Evolutionary conservation across 164 flowering plant species (phyloP), one percentile per base, ranked within the genome.

Genomic region (Tetrastigma voinierianum): DNA sequence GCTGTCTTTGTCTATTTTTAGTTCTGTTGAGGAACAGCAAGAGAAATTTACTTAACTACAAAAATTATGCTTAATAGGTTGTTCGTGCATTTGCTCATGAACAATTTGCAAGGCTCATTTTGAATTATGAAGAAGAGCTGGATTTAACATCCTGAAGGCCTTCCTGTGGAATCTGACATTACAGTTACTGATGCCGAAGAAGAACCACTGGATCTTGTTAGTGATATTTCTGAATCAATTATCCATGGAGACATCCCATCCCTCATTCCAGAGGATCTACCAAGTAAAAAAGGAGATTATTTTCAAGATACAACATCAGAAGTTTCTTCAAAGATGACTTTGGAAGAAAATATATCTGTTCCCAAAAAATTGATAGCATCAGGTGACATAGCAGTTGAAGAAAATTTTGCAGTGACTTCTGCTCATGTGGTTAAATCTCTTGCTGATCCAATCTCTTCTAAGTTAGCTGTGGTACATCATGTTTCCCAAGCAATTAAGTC

Each of bases 401-500:
- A 78, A 59, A 71, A 51, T 59, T 59, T 77, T 24, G 69, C 74
- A 16, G 74, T 83, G 24, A 14, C 74, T 44, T 40, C 82, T 19
- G 51, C 79, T 20, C 77, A 67, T 53, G 61, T 80, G 21, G 80
- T 83, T 61, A 80, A 86, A 69, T 75, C 85, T 59, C 81, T 83
- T 57, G 68, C 84, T 71, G 94, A 90, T 82, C 96, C 96, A 47
- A 80, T 91, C 64, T 85, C 93, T 61, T 81, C 97, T 18, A 95
- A 86, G 72, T 78, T 95, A 59, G 89, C 96, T 79, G 99, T 96
- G n/a, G 77, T 95, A 64, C 99, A 95, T 74, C 99, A 95, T 78
- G 90, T 92, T 69, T 92, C 96, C 69, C 97, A 89, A 77, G 99
- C 99, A 62, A 95, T 95, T 45, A 92, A 95, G 76, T 89, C 97